Evolutionary conservation across 2,329 filamentous ascomycete genomes (phyloP).

Genomic region (Fusarium sp.): DNA sequence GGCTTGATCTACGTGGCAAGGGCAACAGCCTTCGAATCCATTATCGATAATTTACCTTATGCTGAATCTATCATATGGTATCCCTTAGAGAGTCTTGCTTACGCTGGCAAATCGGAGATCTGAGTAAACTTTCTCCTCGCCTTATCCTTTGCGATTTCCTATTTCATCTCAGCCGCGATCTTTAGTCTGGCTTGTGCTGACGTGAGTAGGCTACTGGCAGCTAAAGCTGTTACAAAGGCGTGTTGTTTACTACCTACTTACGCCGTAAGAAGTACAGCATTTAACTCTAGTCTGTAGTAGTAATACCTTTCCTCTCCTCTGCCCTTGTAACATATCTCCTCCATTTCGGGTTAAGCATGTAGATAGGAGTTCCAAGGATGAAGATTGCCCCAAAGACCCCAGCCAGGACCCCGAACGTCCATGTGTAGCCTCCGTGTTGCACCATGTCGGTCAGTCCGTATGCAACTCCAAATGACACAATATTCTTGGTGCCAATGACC

Average conservation of each 20-base stretch:
- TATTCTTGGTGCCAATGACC: background rate
- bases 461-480: background rate
- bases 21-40: background rate
- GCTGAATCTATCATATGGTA: background rate
- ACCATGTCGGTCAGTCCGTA: background rate
- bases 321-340: background rate
- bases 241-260: background rate
- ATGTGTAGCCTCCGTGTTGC: background rate
- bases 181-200: background rate
- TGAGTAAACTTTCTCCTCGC: no score
- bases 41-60: background rate
- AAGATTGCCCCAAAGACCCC: background rate
- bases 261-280: rapidly evolving
- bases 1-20: background rate
- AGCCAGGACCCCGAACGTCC: background rate
- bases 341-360: background rate
- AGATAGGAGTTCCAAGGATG: background rate
- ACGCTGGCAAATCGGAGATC: no score
- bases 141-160: no score
- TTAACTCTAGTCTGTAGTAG: background rate
- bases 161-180: no score
- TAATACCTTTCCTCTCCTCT: background rate
- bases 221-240: background rate
- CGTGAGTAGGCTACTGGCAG: no score
- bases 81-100: background rate